phyloP scores from a whole-genome alignment of 2,329 filamentous ascomycete species.

The Aspergillus caelatus region DNA sequence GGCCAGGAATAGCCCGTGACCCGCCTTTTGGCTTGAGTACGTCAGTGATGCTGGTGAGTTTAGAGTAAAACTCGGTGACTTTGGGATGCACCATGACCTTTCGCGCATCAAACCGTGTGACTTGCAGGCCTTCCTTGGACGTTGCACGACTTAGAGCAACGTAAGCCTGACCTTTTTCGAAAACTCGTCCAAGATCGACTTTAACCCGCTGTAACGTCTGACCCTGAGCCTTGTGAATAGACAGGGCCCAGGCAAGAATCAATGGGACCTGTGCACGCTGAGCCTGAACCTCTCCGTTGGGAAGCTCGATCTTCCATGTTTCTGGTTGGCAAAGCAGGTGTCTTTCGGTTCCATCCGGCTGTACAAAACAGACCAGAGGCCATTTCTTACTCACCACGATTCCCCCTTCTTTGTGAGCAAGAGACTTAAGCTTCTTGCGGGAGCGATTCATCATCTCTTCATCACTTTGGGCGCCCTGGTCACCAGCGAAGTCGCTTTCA shows the following conservation, averaged over 20 bases:
- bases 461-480: conserved; percentile 50
- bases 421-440: conserved; percentile 60
- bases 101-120: conserved; percentile 80
- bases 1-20: conserved; percentile 33
- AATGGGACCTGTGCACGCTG: conserved; percentile 80
- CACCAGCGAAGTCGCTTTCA: conserved; percentile 58
- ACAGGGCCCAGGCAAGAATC: conserved; percentile 94
- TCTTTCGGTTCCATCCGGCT: conserved; percentile 74
- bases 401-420: conserved; percentile 52
- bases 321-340: conserved; percentile 82
- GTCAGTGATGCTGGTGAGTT: conserved; percentile 73
- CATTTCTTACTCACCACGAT: conserved; percentile 62
- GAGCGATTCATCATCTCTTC: conserved; percentile 46
- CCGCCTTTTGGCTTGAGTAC: conserved; percentile 34
- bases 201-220: conserved; percentile 93
- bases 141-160: conserved; percentile 94
- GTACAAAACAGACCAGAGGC: conserved; percentile 81
- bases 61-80: conserved; percentile 82
- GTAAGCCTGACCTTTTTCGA: conserved; percentile 97
- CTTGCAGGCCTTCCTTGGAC: conserved; percentile 81
- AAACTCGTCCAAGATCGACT: conserved; percentile 87
- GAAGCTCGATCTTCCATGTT: conserved; percentile 96
- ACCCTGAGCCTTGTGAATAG: conserved; percentile 96
- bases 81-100: conserved; percentile 94
- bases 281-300: conserved; percentile 90